Base-by-base conservation (phyloP, 1,139 yeast genomes). In the Diutina rugosa region DNA sequence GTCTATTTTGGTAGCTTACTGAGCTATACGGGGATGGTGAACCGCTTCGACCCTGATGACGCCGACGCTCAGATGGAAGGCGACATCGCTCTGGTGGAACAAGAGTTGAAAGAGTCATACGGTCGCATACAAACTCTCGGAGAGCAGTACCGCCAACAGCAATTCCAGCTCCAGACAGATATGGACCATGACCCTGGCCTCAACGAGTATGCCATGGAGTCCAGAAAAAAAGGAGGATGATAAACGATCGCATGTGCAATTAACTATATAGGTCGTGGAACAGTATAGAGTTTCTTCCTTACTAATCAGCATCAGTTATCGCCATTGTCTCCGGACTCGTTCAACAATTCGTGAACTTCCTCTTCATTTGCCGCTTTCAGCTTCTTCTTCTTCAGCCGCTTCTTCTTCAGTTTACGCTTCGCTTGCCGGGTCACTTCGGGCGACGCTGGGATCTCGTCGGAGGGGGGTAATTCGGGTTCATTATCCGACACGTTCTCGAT, bases 401-500 rank as follows among this genome's bases (percentile, higher is more conserved):
- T 30, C 29, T 16, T n/a, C 28, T 32, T 29, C 53, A n/a, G n/a
- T 16, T 49, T 49, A 18, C 32, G 32, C 35, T 49, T 49, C 21
- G 38, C 16, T 14, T 47, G 29, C 35, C 12, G 12, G 3, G 30
- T 12, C n/a, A 28, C 35, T 16, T 48, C 51, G 12, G 53, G 53
- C 32, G 44, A 32, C 21, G 41, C 44, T 1, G 53, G 53, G 8
- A 49, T 35, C 4, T n/a, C 46, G 12, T 18, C 6, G 5, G 26
- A 14, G 21, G 4, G 21, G 16, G 14, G 29, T 4, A 8, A 14
- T 14, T 51, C 45, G 18, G 52, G 55, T 47, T 75, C 79, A 32
- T 68, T 72, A 56, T 76, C 80, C 60, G 74, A 71, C 12, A 74
- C 76, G 61, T 80, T 82, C 64, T 85, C 91, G 65, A 90, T 90